A percentile compares a stretch with the other conserved stretches of the same genome.
phyloP scores from a whole-genome alignment of 352 stramenopile genomes.

The Pythium volutum region DNA sequence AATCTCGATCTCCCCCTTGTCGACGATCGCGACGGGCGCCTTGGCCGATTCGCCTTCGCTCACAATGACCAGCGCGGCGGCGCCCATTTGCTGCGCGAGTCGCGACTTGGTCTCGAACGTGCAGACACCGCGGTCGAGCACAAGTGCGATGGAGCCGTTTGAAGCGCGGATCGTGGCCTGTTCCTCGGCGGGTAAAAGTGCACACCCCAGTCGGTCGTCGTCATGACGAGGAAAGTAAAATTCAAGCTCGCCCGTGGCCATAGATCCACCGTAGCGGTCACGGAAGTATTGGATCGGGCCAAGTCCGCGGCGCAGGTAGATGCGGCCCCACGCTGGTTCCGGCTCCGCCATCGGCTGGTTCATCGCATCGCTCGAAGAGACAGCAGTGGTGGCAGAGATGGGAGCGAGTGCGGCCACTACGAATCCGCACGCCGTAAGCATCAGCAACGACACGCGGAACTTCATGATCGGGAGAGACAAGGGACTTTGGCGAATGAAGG shows the following conservation, averaged over 20 bases:
- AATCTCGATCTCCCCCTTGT: constrained; percentile 48
- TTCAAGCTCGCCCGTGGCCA: constrained; percentile 36
- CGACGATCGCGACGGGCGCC: constrained; percentile 37
- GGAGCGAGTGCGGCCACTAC: background rate
- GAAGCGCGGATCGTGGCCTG: constrained; percentile 23
- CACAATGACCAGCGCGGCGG: constrained; percentile 48
- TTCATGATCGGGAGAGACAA: constrained; percentile 2
- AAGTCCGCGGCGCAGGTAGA: constrained; percentile 64
- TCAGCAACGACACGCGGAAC: background rate
- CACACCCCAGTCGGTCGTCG: constrained; percentile 42
- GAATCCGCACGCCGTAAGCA: background rate
- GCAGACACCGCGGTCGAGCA: constrained; percentile 61
- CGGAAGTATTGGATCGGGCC: constrained; percentile 76
- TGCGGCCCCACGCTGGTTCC: constrained; percentile 52
- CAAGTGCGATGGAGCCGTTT: constrained; percentile 42
- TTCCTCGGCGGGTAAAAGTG: constrained; percentile 32
- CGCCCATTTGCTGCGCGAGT: constrained; percentile 42
- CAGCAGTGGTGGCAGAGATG: background rate
- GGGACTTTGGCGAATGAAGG: background rate
- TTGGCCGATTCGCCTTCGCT: constrained; percentile 42
- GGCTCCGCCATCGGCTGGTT: background rate
- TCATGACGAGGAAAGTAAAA: constrained; percentile 42
- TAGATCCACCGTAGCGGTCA: constrained; percentile 44
- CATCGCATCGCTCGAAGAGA: background rate
- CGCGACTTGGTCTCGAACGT: constrained; percentile 63